Conservation (phyloP, 2,329 filamentous ascomycete species). For the Orbilia quercus region DNA sequence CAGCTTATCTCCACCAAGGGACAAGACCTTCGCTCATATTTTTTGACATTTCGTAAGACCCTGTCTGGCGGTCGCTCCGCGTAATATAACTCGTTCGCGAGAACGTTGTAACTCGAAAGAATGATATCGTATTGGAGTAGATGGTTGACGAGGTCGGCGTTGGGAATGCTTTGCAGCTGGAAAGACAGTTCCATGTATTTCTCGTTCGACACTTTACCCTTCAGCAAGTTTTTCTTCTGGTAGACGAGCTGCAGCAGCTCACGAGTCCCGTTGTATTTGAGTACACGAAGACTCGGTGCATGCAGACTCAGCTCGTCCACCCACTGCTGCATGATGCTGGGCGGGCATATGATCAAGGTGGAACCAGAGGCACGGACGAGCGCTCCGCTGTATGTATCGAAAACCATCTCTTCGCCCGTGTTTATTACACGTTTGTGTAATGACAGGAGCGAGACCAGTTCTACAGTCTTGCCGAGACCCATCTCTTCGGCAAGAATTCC, state of each 20-base stretch:
- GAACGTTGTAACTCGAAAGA: slow-evolving; percentile 74
- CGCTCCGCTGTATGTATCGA: slow-evolving; percentile 64
- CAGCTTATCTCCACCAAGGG: slow-evolving; percentile 83
- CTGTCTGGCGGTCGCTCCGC: slow-evolving; percentile 77
- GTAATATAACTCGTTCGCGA: slow-evolving; percentile 84
- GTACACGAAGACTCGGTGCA: slow-evolving; percentile 69
- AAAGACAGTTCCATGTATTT: slow-evolving; percentile 56
- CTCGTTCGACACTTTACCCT: slow-evolving; percentile 58
- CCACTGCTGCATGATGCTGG: slow-evolving; percentile 70
- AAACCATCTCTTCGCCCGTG: slow-evolving; percentile 25
- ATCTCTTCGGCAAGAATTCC: slow-evolving; percentile 84
- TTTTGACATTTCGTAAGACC: slow-evolving; percentile 71
- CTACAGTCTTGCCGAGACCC: slow-evolving; percentile 83
- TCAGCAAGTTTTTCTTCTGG: slow-evolving; percentile 58
- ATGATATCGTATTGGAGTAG: slow-evolving; percentile 71
- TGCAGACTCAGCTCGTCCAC: slow-evolving; percentile 71
- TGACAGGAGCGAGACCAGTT: slow-evolving; percentile 77
- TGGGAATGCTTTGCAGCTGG: slow-evolving; percentile 61
- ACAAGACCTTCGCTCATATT: slow-evolving; percentile 75
- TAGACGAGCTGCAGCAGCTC: slow-evolving; percentile 42
- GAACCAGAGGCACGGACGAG: slow-evolving; percentile 67
- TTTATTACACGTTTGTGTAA: slow-evolving; percentile 68
- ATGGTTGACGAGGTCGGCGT: slow-evolving; percentile 64
- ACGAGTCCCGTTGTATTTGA: slow-evolving; percentile 68
- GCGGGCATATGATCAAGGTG: slow-evolving; percentile 70